Percentiles rank a stretch among this genome's conserved stretches.
Conservation (phyloP, 164 flowering plant genomes). For the Sedum album region DNA sequence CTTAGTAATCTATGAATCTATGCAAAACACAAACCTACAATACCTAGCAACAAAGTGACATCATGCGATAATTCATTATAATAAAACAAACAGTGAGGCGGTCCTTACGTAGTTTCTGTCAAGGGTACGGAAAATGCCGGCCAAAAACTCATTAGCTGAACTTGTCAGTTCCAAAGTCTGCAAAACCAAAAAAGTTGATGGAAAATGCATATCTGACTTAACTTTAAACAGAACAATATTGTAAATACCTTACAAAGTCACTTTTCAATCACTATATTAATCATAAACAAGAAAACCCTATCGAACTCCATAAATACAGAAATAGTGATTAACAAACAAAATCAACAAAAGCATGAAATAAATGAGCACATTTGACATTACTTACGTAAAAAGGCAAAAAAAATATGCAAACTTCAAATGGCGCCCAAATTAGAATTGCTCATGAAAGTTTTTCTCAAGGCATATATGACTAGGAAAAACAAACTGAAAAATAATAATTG, state of each 20-base stretch:
- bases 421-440: not conserved
- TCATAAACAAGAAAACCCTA: not conserved
- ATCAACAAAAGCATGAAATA: no score
- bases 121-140: conserved; percentile 24
- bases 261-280: not conserved
- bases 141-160: conserved; percentile 58
- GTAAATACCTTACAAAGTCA: not conserved
- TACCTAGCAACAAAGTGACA: not conserved
- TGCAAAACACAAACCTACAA: not conserved
- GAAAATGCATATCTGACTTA: not conserved
- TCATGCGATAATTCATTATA: no score
- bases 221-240: not conserved
- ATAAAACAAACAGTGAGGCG: not conserved
- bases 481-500: not conserved
- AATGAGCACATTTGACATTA: not conserved
- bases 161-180: conserved; percentile 82
- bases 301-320: not conserved
- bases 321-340: no score
- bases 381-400: not conserved
- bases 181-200: conserved; percentile 9
- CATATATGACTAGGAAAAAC: not conserved
- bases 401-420: not conserved
- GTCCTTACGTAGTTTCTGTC: conserved; percentile 24
- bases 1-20: not conserved
- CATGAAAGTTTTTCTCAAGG: not conserved